Evolutionary conservation across 2,329 filamentous ascomycete genomes (phyloP).

Genomic region (Clonostachys rhizophaga): DNA sequence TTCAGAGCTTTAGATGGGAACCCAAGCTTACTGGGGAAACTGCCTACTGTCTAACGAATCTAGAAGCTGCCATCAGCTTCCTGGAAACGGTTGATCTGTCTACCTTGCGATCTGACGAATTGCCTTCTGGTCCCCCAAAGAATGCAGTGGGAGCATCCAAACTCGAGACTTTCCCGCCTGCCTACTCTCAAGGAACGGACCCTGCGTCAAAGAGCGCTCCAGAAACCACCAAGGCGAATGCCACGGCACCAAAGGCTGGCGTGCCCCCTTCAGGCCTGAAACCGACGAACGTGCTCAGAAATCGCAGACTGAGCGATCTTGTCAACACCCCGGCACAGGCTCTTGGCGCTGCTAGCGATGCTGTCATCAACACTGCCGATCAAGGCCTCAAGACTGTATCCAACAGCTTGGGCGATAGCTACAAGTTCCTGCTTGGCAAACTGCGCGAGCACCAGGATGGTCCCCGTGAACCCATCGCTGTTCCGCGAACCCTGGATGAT

Average conservation of each 20-base stretch:
- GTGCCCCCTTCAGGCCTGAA: slow-evolving; percentile 36
- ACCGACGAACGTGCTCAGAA: slow-evolving; percentile 49
- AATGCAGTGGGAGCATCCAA: slow-evolving; percentile 41
- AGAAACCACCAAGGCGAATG: slow-evolving; percentile 22
- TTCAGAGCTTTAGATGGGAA: slow-evolving; percentile 84
- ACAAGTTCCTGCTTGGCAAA: slow-evolving; percentile 88
- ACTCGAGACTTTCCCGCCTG: slow-evolving; percentile 52
- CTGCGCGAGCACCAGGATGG: slow-evolving; percentile 65
- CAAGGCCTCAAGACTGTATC: slow-evolving; percentile 90
- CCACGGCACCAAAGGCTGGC: slow-evolving; percentile 24
- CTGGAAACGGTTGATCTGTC: slow-evolving; percentile 92
- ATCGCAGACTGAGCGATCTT: slow-evolving; percentile 76
- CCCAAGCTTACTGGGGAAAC: slow-evolving; percentile 88
- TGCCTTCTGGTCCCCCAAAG: slow-evolving; percentile 63
- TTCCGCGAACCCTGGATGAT: slow-evolving; percentile 90
- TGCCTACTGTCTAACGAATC: slow-evolving; percentile 92
- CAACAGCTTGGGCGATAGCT: slow-evolving; percentile 83
- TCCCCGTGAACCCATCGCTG: slow-evolving; percentile 41
- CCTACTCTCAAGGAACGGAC: slow-evolving; percentile 42
- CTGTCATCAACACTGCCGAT: slow-evolving; percentile 82
- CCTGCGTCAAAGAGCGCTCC: slow-evolving; percentile 19
- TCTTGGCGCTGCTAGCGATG: slow-evolving; percentile 77
- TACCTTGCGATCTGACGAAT: slow-evolving; percentile 77
- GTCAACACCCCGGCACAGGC: slow-evolving; percentile 81
- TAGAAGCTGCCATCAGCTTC: slow-evolving; percentile 93